phyloP scores from a whole-genome alignment of 2,329 filamentous ascomycete genomes.

The Fusarium sp. region DNA sequence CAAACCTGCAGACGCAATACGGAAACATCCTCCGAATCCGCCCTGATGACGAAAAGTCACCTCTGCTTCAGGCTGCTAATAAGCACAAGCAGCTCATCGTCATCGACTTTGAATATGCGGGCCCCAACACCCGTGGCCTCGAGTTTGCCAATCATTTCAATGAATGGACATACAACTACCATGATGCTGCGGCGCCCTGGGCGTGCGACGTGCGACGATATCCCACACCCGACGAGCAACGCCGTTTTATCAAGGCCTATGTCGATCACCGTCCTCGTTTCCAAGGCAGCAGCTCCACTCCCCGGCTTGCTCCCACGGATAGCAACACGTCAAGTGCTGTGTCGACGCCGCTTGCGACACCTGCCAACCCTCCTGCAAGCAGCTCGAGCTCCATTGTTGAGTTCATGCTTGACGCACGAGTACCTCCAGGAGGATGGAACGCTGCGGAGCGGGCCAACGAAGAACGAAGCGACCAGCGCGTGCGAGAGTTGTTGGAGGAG shows the following conservation, averaged over 20 bases:
- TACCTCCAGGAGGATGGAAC: slow-evolving; percentile 66
- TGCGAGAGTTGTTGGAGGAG: slow-evolving; percentile 81
- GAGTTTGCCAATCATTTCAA: slow-evolving; percentile 99
- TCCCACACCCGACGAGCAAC: slow-evolving; percentile 84
- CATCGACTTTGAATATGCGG: slow-evolving; percentile 98
- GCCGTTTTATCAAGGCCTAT: slow-evolving; percentile 87
- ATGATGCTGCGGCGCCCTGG: slow-evolving; percentile 75
- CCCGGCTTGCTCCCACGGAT: slow-evolving; percentile 62
- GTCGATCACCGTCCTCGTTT: slow-evolving; percentile 82
- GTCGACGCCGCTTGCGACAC: slow-evolving; percentile 53
- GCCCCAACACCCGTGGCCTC: slow-evolving; percentile 84
- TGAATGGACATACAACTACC: slow-evolving; percentile 99
- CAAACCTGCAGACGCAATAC: slow-evolving; percentile 83
- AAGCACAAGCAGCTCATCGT: slow-evolving; percentile 96
- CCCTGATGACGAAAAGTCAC: slow-evolving; percentile 80
- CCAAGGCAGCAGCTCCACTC: slow-evolving; percentile 63
- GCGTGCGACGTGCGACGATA: slow-evolving; percentile 78
- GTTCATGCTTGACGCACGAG: slow-evolving; percentile 86
- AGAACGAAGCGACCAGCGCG: slow-evolving; percentile 74
- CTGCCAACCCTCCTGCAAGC: slow-evolving; percentile 53
- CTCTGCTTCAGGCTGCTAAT: slow-evolving; percentile 88
- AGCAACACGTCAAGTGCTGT: slow-evolving; percentile 51
- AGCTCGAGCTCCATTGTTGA: slow-evolving; percentile 71
- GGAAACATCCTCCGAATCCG: slow-evolving; percentile 89
- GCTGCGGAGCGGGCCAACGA: slow-evolving; percentile 70